Percentiles rank a stretch among this genome's conserved stretches.
These are phyloP conservation scores for Picea glauca DNA, from an alignment of 75 land plant genomes.

Conservation along the genomic window DNA sequence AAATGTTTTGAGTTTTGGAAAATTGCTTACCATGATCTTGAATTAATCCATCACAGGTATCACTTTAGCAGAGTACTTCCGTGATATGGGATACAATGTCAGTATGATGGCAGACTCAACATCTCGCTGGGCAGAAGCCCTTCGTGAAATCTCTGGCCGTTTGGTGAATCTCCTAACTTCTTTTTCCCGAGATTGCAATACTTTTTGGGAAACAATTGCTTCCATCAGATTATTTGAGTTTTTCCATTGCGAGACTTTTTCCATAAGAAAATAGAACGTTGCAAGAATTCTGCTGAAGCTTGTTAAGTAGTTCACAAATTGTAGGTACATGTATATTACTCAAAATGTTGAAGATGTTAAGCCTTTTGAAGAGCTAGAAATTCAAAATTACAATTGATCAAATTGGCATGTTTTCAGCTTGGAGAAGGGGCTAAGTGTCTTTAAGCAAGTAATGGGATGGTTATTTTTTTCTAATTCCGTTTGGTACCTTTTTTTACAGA, in stretches of 20 bases:
- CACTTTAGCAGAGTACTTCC: constrained; percentile 97
- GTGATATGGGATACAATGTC: constrained; percentile 99
- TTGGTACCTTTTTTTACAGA: no score
- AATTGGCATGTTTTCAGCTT: neutral
- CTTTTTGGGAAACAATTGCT: neutral
- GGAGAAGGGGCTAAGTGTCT: neutral
- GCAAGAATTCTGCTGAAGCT: neutral
- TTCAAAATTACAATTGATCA: neutral
- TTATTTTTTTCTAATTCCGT: no score
- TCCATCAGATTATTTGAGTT: neutral
- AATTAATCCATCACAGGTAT: constrained; percentile 52
- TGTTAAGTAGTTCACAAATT: neutral
- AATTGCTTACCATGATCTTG: no score
- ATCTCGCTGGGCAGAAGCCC: constrained; percentile 99
- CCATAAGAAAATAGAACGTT: neutral
- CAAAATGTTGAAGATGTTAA: neutral
- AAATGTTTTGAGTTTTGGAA: no score
- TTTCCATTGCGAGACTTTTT: neutral
- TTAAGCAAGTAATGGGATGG: neutral
- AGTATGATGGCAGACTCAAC: constrained; percentile 99
- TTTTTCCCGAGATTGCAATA: neutral
- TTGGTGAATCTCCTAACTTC: constrained; percentile 47
- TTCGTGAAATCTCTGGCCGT: constrained; percentile 99
- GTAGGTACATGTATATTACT: neutral
- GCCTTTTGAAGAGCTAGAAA: neutral